A percentile compares a stretch with the other conserved stretches of the same genome.
phyloP scores from a whole-genome alignment of 495 filamentous ascomycete species.

The Durotheca rogersii region DNA sequence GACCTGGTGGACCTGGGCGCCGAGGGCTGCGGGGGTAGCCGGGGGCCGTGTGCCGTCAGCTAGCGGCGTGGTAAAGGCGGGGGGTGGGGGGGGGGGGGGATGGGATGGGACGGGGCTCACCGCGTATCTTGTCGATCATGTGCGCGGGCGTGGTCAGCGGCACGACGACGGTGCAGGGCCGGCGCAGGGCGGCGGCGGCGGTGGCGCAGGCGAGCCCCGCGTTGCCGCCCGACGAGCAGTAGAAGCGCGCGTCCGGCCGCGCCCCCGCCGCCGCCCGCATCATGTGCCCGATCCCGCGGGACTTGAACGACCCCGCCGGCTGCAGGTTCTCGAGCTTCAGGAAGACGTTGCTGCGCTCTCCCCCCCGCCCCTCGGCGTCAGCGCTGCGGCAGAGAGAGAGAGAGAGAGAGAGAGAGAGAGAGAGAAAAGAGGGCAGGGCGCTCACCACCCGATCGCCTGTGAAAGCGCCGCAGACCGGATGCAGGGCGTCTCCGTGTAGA shows the following conservation, averaged over 20 bases:
- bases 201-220: slow-evolving; percentile 88
- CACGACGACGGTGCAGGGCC: slow-evolving; percentile 79
- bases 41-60: no score
- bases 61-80: background rate
- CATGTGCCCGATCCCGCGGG: slow-evolving; percentile 81
- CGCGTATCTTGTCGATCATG: slow-evolving; percentile 72
- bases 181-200: slow-evolving; percentile 67
- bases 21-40: slow-evolving; percentile 55
- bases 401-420: no score
- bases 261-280: slow-evolving; percentile 58
- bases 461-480: slow-evolving; percentile 68
- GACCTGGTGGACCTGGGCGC: slow-evolving; percentile 65
- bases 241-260: slow-evolving; percentile 66
- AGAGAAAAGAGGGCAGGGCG: background rate
- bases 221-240: slow-evolving; percentile 84
- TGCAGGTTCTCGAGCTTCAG: slow-evolving; percentile 95
- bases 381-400: no score
- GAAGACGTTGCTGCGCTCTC: slow-evolving; percentile 68
- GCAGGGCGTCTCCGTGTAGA: slow-evolving; percentile 74
- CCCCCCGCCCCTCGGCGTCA: slow-evolving; percentile 14
- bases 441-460: slow-evolving; percentile 69
- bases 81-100: slow-evolving; percentile 23
- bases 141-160: slow-evolving; percentile 63
- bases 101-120: slow-evolving; percentile 12
- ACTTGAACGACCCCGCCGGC: slow-evolving; percentile 94